Conservation (phyloP, 2,329 filamentous ascomycete genomes). For the Apiospora rasikravindrae region DNA sequence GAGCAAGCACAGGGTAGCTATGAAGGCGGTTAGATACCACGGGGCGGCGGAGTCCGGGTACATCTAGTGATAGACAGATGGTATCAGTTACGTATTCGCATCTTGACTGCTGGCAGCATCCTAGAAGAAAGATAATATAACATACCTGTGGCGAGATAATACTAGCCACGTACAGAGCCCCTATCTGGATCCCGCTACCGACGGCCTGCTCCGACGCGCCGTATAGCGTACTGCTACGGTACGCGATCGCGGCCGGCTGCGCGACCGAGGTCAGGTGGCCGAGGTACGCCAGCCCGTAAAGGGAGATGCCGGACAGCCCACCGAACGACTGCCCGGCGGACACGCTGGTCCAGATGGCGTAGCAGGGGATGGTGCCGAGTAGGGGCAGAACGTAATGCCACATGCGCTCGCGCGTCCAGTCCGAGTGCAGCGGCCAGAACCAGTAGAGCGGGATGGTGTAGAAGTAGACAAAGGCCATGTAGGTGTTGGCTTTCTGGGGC, state of each 20-base stretch:
- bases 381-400: constrained; percentile 5
- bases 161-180: background rate
- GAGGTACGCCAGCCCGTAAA: constrained; percentile 10
- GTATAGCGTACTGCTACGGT: constrained; percentile 8
- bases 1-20: background rate
- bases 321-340: background rate
- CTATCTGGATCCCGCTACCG: background rate
- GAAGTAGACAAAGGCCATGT: background rate
- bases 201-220: background rate
- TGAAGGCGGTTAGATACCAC: constrained; percentile 4
- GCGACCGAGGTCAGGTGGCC: background rate
- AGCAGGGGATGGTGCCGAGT: background rate
- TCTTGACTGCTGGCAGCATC: too few relatives aligned
- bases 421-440: background rate
- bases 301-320: background rate
- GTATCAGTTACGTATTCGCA: background rate
- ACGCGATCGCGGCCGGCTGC: background rate
- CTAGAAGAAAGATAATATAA: background rate
- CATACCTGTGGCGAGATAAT: background rate
- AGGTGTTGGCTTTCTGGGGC: background rate
- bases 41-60: background rate
- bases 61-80: background rate
- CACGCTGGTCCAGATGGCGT: background rate
- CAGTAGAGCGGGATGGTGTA: background rate
- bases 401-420: constrained; percentile 18